Evolutionary conservation across 1,284 basidiomycete species (phyloP).

Genomic region (Sporisorium sorghi): DNA sequence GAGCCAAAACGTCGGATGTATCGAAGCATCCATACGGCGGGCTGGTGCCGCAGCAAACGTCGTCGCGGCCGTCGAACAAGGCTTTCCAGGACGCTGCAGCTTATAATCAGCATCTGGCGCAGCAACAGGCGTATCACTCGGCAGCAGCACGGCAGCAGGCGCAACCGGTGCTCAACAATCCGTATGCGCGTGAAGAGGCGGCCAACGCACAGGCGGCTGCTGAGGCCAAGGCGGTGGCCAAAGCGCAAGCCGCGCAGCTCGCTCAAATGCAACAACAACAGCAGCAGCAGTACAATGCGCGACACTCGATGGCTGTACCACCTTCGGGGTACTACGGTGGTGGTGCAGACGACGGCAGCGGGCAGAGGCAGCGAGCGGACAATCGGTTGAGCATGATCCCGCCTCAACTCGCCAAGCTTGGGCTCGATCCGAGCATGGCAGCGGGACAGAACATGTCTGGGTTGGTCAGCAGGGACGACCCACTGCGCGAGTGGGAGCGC

Average conservation of each 20-base stretch:
- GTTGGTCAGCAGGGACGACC: slow-evolving; percentile 64
- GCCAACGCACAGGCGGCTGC: slow-evolving; percentile 36
- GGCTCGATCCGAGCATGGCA: slow-evolving; percentile 56
- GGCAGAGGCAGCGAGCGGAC: slow-evolving; percentile 21
- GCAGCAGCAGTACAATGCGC: slow-evolving; percentile 38
- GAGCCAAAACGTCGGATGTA: slow-evolving; percentile 36
- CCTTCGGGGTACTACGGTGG: slow-evolving; percentile 38
- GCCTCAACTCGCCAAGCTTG: slow-evolving; percentile 77
- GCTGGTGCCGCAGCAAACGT: slow-evolving; percentile 74
- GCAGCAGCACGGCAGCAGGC: slow-evolving; percentile 69
- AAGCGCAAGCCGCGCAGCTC: slow-evolving; percentile 53
- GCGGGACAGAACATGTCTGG: slow-evolving; percentile 57
- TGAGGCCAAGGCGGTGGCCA: slow-evolving; percentile 48
- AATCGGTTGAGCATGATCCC: slow-evolving; percentile 83
- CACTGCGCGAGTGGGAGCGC: slow-evolving; percentile 71
- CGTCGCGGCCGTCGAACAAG: slow-evolving; percentile 76
- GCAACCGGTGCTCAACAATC: slow-evolving; percentile 62
- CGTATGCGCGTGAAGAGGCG: slow-evolving; percentile 56
- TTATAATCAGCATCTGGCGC: slow-evolving; percentile 92
- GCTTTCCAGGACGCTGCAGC: slow-evolving; percentile 91
- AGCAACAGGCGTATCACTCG: slow-evolving; percentile 92
- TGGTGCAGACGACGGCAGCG: slow-evolving; percentile 13
- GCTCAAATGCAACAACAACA: slow-evolving; percentile 52
- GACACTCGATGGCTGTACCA: slow-evolving; percentile 41
- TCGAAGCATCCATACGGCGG: slow-evolving; percentile 95